A percentile compares a stretch with the other conserved stretches of the same genome.
Conservation (phyloP, 2,329 filamentous ascomycete species). For the Scedosporium apiospermum region DNA sequence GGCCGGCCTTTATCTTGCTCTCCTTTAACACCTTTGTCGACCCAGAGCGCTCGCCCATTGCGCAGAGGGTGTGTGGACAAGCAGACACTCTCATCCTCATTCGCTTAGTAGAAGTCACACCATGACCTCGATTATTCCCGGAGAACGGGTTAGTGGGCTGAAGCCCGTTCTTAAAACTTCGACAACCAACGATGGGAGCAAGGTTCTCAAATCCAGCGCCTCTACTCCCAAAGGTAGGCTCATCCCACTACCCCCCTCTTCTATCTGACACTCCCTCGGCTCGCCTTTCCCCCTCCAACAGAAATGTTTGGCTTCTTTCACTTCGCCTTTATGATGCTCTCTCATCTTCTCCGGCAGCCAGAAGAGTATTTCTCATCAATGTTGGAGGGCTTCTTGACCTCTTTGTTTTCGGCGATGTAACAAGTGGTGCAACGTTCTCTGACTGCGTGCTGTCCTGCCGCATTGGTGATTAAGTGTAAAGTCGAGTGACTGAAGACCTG, state of each 20-base stretch:
- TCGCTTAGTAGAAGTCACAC: background rate
- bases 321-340: background rate
- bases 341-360: background rate
- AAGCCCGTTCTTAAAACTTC: constrained; percentile 1
- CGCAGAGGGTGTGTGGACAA: background rate
- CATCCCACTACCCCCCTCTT: background rate
- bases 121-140: background rate
- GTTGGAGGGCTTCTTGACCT: background rate
- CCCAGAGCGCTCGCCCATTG: background rate
- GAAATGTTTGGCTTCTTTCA: background rate
- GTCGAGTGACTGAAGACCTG: background rate
- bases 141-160: background rate
- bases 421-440: background rate
- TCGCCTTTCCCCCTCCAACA: no score
- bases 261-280: background rate
- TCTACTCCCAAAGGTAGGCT: background rate
- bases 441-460: background rate
- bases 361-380: background rate
- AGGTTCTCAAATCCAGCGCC: background rate
- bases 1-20: background rate
- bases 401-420: background rate
- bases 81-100: background rate
- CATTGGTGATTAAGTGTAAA: background rate
- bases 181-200: background rate
- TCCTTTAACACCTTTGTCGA: background rate